These are phyloP conservation scores for Candida piceae DNA, from an alignment of 805 yeast species.

Conservation along the genomic window DNA sequence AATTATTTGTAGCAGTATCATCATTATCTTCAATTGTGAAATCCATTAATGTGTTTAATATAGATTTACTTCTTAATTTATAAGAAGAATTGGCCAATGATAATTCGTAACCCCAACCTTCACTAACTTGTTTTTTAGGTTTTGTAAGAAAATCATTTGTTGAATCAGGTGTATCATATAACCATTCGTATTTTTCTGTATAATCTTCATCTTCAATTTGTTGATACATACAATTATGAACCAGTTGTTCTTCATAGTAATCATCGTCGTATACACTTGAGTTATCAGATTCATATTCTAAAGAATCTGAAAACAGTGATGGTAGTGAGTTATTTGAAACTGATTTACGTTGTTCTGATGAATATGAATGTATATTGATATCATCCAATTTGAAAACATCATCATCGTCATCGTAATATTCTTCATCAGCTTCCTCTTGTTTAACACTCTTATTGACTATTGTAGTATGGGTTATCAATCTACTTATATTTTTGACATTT, in stretches of 20 bases:
- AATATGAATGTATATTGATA: constrained; percentile 16
- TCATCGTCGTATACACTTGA: constrained; percentile 7
- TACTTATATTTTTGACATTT: constrained; percentile 1
- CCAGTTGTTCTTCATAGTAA: constrained; percentile 12
- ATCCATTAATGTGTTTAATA: background rate
- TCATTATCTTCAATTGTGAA: background rate
- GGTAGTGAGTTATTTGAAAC: constrained; percentile 17
- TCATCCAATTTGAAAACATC: constrained; percentile 21
- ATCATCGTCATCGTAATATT: constrained; percentile 10
- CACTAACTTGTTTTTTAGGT: background rate
- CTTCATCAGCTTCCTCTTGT: background rate
- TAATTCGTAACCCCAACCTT: constrained; percentile 12
- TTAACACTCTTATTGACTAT: background rate
- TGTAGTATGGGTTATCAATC: constrained; percentile 18
- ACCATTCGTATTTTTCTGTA: constrained; percentile 1
- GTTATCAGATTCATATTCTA: constrained; percentile 10
- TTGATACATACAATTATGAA: constrained; percentile 6
- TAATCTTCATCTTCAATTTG: constrained; percentile 8
- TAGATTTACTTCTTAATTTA: constrained; percentile 1
- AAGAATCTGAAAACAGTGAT: constrained; percentile 16
- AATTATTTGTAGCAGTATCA: constrained; percentile 1
- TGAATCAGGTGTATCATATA: constrained; percentile 1
- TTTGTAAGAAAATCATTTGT: background rate
- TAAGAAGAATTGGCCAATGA: constrained; percentile 7
- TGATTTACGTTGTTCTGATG: constrained; percentile 13